Conservation (phyloP, 257 asterid genomes). For the Datura wrightii region DNA sequence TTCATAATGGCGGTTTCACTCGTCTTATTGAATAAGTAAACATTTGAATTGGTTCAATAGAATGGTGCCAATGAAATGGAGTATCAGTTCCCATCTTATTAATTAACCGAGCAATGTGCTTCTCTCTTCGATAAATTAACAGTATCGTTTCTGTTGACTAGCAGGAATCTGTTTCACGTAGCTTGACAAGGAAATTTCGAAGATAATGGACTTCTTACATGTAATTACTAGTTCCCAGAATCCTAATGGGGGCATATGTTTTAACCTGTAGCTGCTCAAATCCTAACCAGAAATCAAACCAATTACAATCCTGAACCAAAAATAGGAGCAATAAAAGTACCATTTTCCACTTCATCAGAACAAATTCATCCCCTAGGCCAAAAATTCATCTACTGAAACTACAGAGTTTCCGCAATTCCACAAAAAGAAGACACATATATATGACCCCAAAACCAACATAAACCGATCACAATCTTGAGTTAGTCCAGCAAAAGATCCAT, state of each 20-base stretch:
- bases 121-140: neutral
- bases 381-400: neutral
- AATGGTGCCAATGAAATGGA: neutral
- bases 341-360: slow-evolving; percentile 23
- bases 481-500: neutral
- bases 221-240: slow-evolving; percentile 18
- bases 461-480: neutral
- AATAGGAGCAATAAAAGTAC: neutral
- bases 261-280: neutral
- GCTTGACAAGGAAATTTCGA: neutral
- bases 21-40: neutral
- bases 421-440: neutral
- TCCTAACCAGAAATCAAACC: neutral
- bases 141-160: neutral
- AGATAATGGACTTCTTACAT: neutral
- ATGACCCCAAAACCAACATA: neutral
- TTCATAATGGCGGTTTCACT: neutral
- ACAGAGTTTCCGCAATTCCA: neutral
- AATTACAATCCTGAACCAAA: neutral
- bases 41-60: neutral
- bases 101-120: neutral
- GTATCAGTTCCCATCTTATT: neutral
- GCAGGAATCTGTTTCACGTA: neutral
- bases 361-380: neutral
- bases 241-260: neutral